Percentiles rank a stretch among this genome's conserved stretches.
Evolutionary conservation across 202 grass and related monocot species (phyloP).

Genomic region (Elaeis oleifera): DNA sequence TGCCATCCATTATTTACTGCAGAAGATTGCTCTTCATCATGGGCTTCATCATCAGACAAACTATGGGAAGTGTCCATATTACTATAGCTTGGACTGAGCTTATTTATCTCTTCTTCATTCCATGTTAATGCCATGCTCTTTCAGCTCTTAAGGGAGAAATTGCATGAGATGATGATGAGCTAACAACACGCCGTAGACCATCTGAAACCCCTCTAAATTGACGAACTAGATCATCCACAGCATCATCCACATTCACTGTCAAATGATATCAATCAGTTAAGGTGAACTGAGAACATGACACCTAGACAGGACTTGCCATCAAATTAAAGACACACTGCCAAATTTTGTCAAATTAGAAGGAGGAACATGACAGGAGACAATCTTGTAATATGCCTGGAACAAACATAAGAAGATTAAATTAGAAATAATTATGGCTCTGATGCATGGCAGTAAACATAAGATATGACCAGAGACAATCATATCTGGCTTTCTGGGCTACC

Average conservation of each 20-base stretch:
- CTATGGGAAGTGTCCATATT: conserved; percentile 49
- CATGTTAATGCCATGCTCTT: conserved; percentile 54
- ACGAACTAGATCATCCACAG: conserved; percentile 95
- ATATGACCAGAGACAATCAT: too few relatives aligned
- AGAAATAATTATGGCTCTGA: too few relatives aligned
- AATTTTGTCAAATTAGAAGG: too few relatives aligned
- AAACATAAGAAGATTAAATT: too few relatives aligned
- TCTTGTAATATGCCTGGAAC: too few relatives aligned
- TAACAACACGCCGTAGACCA: conserved; percentile 62
- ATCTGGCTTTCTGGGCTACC: too few relatives aligned
- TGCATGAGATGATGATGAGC: conserved; percentile 33
- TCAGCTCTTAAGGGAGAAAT: conserved; percentile 29
- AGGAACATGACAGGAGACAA: too few relatives aligned
- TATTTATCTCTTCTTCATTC: conserved; percentile 59
- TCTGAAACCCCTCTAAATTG: conserved; percentile 97
- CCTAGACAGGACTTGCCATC: too few relatives aligned
- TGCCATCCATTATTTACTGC: conserved; percentile 56
- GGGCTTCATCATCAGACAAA: conserved; percentile 82
- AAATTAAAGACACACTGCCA: too few relatives aligned
- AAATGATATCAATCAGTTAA: conserved; percentile 22
- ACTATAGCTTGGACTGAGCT: conserved; percentile 33
- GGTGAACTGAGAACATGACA: background rate
- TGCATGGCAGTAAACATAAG: too few relatives aligned
- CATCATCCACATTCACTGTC: conserved; percentile 95
- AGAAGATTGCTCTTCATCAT: conserved; percentile 46